Base-by-base conservation (phyloP, 2,329 filamentous ascomycete species). In the Alternaria atra region DNA sequence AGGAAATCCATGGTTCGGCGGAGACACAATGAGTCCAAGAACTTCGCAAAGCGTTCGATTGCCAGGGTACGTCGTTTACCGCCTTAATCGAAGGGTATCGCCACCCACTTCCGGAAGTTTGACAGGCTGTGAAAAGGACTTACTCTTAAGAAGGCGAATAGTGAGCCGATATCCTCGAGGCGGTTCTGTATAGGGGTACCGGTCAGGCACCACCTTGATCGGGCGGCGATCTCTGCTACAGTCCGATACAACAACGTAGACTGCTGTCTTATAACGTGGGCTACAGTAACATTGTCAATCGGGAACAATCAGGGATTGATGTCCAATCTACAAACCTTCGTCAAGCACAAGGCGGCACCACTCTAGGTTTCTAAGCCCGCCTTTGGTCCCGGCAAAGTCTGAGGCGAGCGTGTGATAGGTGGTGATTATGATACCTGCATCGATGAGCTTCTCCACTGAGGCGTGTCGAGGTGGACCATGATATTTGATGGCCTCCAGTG, bases 131-230 rank as follows among this genome's bases (percentile, higher is more conserved):
- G 71, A 58, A 85, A 83, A 1, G 79, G 81, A 20, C 73, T 72
- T 1, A 81, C 77, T 43, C 77, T 72, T 23, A 87, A 68, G 61
- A 87, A 87, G 1, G 80, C 76, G 42, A 86, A 79, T 0, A 87
- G 73, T 0, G 84, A 79, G 0, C 82, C 84, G 4, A 87, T 78
- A 50, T 87, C 85, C 6, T 83, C 81, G 0, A 87, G 74, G 2
- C 74, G 75, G 63, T 87, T 87, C 58, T 87, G 85, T 25, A 87
- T 83, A 0, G 85, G 85, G 0, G 74, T 77, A 2, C 74, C 71
- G 2, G 73, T 77, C 3, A 75, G 52, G 59, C 72, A 76, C 74
- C 85, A 87, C 8, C 85, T 78, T 0, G 79, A 81, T 2, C 76
- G 73, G 0, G 84, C 81, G 1, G 68, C 56, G 0, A 88, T 73